phyloP scores from a whole-genome alignment of 2,329 filamentous ascomycete species.

The Trichoderma endophyticum region DNA sequence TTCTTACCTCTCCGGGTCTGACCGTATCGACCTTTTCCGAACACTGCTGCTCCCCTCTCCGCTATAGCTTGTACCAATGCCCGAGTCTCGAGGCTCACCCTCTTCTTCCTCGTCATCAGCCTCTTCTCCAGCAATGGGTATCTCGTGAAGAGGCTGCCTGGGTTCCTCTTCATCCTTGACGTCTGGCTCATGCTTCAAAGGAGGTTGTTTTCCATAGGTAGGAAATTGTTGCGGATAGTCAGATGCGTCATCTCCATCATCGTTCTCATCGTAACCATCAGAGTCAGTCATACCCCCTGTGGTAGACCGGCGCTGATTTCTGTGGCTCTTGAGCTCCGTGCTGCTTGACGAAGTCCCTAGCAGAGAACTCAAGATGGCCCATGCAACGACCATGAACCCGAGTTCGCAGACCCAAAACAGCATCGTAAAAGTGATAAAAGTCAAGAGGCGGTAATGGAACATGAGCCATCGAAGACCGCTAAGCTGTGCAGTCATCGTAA shows the following conservation, averaged over 20 bases:
- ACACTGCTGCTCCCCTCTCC: constrained; percentile 35
- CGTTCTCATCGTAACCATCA: constrained; percentile 25
- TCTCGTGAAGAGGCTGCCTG: constrained; percentile 31
- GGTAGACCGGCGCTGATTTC: constrained; percentile 15
- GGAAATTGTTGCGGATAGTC: constrained; percentile 46
- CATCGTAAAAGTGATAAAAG: constrained; percentile 64
- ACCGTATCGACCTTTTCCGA: constrained; percentile 32
- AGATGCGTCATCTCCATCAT: constrained; percentile 34
- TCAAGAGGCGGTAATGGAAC: constrained; percentile 74
- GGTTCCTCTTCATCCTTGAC: constrained; percentile 35
- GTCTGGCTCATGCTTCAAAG: constrained; percentile 40
- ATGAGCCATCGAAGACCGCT: constrained; percentile 78
- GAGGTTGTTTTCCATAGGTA: constrained; percentile 39
- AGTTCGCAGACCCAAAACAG: constrained; percentile 78
- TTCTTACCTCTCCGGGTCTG: constrained; percentile 19
- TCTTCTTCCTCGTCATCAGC: constrained; percentile 47
- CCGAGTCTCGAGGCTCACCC: constrained; percentile 41
- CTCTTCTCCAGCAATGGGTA: constrained; percentile 37
- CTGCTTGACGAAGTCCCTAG: constrained; percentile 22
- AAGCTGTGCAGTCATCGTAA: constrained; percentile 72
- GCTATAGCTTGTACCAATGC: constrained; percentile 54
- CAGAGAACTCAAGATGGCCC: constrained; percentile 52
- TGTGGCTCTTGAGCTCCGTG: constrained; percentile 13
- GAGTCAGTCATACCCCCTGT: background rate
- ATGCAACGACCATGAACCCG: constrained; percentile 61